phyloP scores from a whole-genome alignment of 345 rosid species.

The Linum tenue region DNA sequence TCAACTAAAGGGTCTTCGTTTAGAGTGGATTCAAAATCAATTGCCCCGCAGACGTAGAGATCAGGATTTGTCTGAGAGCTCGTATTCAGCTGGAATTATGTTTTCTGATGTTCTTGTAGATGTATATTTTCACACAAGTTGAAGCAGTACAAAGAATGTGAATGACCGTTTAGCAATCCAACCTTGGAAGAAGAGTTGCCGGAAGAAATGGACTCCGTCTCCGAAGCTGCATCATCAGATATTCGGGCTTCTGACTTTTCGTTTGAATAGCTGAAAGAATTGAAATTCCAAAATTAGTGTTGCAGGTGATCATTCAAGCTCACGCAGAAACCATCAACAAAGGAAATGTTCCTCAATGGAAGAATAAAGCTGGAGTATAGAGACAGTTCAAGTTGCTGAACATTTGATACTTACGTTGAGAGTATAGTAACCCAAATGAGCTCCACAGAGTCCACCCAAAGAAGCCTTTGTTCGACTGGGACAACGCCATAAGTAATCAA shows the following conservation, averaged over 20 bases:
- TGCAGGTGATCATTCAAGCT: background rate
- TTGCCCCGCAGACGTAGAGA: background rate
- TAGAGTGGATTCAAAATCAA: no score
- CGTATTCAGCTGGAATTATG: background rate
- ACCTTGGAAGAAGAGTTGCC: slow-evolving; percentile 33
- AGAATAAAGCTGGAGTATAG: background rate
- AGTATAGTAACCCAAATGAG: slow-evolving; percentile 92
- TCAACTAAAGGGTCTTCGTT: no score
- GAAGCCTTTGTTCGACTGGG: slow-evolving; percentile 84
- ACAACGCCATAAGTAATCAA: slow-evolving; percentile 69
- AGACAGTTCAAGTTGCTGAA: slow-evolving; percentile 2
- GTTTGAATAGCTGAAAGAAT: slow-evolving; percentile 54
- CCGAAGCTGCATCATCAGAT: slow-evolving; percentile 30
- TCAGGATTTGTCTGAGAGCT: no score
- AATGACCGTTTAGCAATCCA: background rate
- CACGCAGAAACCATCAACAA: background rate
- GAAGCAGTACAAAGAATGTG: no score
- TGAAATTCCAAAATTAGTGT: background rate
- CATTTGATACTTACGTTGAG: slow-evolving; percentile 50
- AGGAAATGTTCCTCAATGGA: background rate
- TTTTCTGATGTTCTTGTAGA: background rate
- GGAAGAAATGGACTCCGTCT: slow-evolving; percentile 36
- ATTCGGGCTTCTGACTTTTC: slow-evolving; percentile 61
- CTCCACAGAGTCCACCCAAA: slow-evolving; percentile 92
- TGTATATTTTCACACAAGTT: background rate